Evolutionary conservation across 2,329 filamentous ascomycete genomes (phyloP), one percentile per base, ranked within the genome.

Genomic region (Ploettnerulaceae sp.): DNA sequence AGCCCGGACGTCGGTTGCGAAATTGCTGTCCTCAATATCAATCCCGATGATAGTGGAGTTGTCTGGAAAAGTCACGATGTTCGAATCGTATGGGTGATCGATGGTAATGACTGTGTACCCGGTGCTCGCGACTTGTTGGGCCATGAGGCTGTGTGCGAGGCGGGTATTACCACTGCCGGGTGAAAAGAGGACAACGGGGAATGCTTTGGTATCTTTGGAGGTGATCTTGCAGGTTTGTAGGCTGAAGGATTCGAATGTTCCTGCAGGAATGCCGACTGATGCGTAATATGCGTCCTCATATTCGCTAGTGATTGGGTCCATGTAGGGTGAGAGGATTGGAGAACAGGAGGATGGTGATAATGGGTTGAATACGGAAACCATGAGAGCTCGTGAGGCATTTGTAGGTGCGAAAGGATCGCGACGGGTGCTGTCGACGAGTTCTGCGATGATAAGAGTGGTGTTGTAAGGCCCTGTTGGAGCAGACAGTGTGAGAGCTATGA

Each of bases 61-160:
- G 31, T 66, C 57, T 0, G 64, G 62, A 15, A 62, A 68, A 20
- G 61, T 59, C 5, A 68, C 59, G 14, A 67, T 58, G 7, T 59
- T 52, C 0, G 58, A 56, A 49, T 68, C 66, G 37, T 65, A 65
- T 3, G 66, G 61, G 39, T 67, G 65, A 37, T 68, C 66, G 17
- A 67, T 50, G 4, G 62, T 60, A 3, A 67, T 51, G 8, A 67
- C 62, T 3, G 56, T 54, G 40, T 64, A 68, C 4, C 66, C 66
- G 3, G 52, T 21, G 35, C 64, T 67, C 7, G 66, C 59, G 2
- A 68, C 45, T 21, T 57, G 50, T 46, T 64, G 59, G 12, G 60
- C 60, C 7, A 66, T 51, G 5, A 51, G 48, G 28, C 46, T 62
- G 50, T 67, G 66, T 8, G 59, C 41, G n/a, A 63, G 56, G 9